Evolutionary conservation across 352 stramenopile species (phyloP).

Genomic region (Paralagenidium karlingii): DNA sequence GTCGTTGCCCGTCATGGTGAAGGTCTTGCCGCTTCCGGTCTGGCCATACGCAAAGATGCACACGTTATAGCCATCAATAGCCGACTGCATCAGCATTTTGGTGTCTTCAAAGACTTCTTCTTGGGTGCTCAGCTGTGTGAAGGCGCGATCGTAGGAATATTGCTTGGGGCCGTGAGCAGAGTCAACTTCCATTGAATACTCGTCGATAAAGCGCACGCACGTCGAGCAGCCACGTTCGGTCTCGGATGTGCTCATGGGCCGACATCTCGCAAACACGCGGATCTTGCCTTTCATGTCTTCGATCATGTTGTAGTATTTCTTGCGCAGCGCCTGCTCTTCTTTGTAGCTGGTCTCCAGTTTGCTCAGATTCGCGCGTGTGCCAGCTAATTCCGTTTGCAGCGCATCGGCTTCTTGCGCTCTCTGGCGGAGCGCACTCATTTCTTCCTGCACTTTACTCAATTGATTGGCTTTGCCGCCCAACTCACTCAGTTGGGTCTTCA

Average conservation of each 20-base stretch:
- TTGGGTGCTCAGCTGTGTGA: slow-evolving; percentile 60
- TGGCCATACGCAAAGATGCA: slow-evolving; percentile 92
- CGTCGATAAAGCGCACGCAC: slow-evolving; percentile 60
- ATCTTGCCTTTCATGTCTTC: slow-evolving; percentile 96
- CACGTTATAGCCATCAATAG: slow-evolving; percentile 87
- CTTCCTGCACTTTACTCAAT: slow-evolving; percentile 43
- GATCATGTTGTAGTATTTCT: slow-evolving; percentile 95
- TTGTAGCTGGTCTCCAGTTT: slow-evolving; percentile 71
- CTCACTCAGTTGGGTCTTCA: slow-evolving; percentile 29
- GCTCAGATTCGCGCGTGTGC: slow-evolving; percentile 13
- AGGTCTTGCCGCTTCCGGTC: slow-evolving; percentile 89
- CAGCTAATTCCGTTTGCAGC: slow-evolving; percentile 30
- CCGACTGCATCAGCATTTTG: slow-evolving; percentile 83
- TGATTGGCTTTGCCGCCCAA: slow-evolving; percentile 35
- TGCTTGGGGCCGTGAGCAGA: slow-evolving; percentile 67
- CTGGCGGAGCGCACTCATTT: slow-evolving; percentile 30
- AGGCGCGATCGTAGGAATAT: slow-evolving; percentile 87
- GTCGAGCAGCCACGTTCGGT: slow-evolving; percentile 54
- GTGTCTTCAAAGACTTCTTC: slow-evolving; percentile 89
- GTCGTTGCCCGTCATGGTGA: slow-evolving; percentile 85
- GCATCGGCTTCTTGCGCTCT: slow-evolving; percentile 32
- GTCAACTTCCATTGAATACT: slow-evolving; percentile 79
- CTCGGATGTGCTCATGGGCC: slow-evolving; percentile 84
- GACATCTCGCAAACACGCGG: slow-evolving; percentile 84
- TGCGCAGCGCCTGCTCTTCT: slow-evolving; percentile 82